These are phyloP conservation scores for Colletotrichum sp. DNA, from an alignment of 2,329 filamentous ascomycete genomes.

Conservation along the genomic window DNA sequence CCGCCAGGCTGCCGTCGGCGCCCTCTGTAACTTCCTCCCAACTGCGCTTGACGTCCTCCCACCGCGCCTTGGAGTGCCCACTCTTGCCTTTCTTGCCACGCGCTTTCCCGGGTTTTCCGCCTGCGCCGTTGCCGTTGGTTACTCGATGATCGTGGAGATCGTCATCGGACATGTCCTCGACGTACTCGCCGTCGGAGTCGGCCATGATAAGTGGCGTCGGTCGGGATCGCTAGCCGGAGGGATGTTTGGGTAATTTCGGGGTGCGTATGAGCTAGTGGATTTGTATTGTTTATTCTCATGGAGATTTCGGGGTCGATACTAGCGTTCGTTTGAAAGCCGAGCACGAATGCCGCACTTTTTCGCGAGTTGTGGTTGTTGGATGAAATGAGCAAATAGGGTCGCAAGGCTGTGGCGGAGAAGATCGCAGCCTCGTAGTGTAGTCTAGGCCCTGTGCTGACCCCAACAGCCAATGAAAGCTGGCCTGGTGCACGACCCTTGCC, in stretches of 20 bases:
- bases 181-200: conserved; percentile 76
- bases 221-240: not conserved
- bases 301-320: not conserved
- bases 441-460: not conserved
- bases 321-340: not conserved
- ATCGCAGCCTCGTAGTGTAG: conserved; percentile 18
- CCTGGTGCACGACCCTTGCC: not conserved
- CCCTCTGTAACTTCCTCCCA: conserved; percentile 81
- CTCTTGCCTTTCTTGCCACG: conserved; percentile 31
- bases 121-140: conserved; percentile 27
- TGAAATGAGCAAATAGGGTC: not conserved
- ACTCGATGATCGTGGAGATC: conserved; percentile 60
- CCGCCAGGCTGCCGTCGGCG: conserved; percentile 78
- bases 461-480: conserved; percentile 1
- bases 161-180: conserved; percentile 69
- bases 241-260: not conserved
- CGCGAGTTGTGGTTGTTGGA: not conserved
- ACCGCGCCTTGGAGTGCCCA: conserved; percentile 58
- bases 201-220: conserved; percentile 55
- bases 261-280: not conserved
- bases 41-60: conserved; percentile 70
- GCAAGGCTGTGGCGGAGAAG: conserved; percentile 4
- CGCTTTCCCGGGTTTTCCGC: not conserved
- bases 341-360: not conserved
- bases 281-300: not conserved